Base-by-base conservation (phyloP, 31 red algal species). In the Asparagopsis taxiformis region DNA sequence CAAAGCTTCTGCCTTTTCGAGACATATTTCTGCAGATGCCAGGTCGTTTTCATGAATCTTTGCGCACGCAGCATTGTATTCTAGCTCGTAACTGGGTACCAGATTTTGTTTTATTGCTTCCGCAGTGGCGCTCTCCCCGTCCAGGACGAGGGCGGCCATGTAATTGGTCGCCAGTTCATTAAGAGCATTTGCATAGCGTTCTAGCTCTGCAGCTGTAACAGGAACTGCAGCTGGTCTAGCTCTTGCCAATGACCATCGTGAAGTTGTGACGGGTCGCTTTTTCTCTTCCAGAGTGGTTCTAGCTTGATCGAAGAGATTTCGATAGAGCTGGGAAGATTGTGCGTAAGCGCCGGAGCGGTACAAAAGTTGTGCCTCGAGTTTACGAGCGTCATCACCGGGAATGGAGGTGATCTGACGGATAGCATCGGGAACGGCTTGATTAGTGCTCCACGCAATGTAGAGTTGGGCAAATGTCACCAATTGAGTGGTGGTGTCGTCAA, bases 121-220 rank as follows among this genome's bases (percentile, higher is more conserved):
- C 22, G 57, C 29, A 23, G 61, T 39, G 0, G 51, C 59, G 1
- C 43, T 29, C 1, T 34, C 41, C 28, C 68, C 52, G 13, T 52
- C 67, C 11, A 84, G 61, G 15, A 84, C 68, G n/a, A 84, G 32
- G 24, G 79, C 53, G 25, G 79, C 79, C 53, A 57, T 72, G 22
- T 39, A 39, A 49, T 84, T 84, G 38, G 79, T 84, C 5, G 79
- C 68, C 19, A 84, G 79, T 59, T 84, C 79, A 48, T 74, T 73
- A n/a, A 64, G 61, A 36, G 57, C 68, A 32, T 54, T 55, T 51
- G 33, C 51, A 31, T 63, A 30, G 22, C 51, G 57, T n/a, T 73
- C 79, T 37, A 74, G 33, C 49, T 84, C 79, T 23, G 68, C 67
- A 0, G 68, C 57, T 1, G 68, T 84, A 8, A 84, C 59, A 38